Evolutionary conservation across 1,284 basidiomycete genomes (phyloP), one percentile per base, ranked within the genome.

Genomic region (Puccinia brachypodii): DNA sequence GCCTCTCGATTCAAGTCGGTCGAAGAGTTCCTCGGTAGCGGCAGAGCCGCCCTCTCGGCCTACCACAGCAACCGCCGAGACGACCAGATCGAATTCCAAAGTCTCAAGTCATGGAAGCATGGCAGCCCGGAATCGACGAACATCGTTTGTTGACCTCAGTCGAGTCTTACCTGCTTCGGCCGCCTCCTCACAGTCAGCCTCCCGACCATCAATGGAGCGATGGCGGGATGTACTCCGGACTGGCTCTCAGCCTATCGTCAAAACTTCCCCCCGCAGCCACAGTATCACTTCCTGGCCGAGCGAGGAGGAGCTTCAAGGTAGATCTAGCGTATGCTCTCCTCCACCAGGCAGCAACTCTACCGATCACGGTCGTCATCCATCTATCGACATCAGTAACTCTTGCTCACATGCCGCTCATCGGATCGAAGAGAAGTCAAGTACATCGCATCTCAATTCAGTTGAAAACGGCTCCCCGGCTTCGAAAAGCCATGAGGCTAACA

Each of bases 201-300:
- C 28, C 22, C 73, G 80, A 16, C 73, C 80, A 8, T 82, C 80
- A 13, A 69, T 82, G 42, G 80, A 82, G 16, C 40, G 72, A 42
- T 82, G 80, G 80, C 38, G 62, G 50, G 80, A 66, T 25, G 36
- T 47, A 1, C 75, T 82, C 44, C 42, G 73, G 9, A 50, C 60
- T 50, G 80, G 80, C 14, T 68, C 62, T 36, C 47, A 53, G 33
- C n/a, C 53, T 1, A 7, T 38, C 16, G 33, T 69, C 9, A 44
- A 38, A 68, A 14, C 69, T 64, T 44, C 80, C 19, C 58, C 64
- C n/a, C 58, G 64, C 6, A 75, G 80, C 42, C 69, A 75, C 3
- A 76, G 80, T 71, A 64, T 69, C 44, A 64, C 73, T 19, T 82
- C 80, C 8, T 75, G 33, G 33, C 44, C 60, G 7, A 53, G 69